phyloP scores from a whole-genome alignment of 345 rosid species.

The Rhodamnia argentea region DNA sequence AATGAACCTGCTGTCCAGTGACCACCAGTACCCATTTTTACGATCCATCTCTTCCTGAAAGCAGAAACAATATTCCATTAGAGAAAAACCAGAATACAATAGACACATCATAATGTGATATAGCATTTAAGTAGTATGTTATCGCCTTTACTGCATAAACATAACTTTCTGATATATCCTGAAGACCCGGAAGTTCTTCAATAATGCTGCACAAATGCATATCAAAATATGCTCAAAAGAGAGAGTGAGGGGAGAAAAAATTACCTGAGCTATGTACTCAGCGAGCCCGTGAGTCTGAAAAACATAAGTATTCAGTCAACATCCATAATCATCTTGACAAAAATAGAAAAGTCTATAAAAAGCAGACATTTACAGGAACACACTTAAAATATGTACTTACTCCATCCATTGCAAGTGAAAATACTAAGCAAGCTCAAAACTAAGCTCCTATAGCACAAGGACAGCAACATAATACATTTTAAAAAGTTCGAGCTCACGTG shows the following conservation, averaged over 20 bases:
- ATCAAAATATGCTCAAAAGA: not conserved
- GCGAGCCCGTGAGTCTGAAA: slow-evolving; percentile 94
- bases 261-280: slow-evolving; percentile 98
- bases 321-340: not conserved
- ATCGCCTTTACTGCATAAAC: not conserved
- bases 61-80: not conserved
- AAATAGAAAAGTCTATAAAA: not conserved
- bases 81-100: not conserved
- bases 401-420: not conserved
- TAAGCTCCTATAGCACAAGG: not conserved
- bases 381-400: not conserved
- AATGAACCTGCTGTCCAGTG: slow-evolving; percentile 74
- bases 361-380: not conserved
- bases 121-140: not conserved
- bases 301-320: slow-evolving; percentile 12
- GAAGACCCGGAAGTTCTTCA: not conserved
- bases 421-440: not conserved
- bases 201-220: not conserved
- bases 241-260: slow-evolving; percentile 3
- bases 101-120: not conserved
- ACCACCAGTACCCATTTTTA: slow-evolving; percentile 97
- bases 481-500: not conserved
- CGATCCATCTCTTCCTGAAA: slow-evolving; percentile 97
- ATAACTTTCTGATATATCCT: not conserved
- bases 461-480: not conserved